These are phyloP conservation scores for Scleroderma bovista DNA, from an alignment of 768 basidiomycete genomes.

Conservation along the genomic window DNA sequence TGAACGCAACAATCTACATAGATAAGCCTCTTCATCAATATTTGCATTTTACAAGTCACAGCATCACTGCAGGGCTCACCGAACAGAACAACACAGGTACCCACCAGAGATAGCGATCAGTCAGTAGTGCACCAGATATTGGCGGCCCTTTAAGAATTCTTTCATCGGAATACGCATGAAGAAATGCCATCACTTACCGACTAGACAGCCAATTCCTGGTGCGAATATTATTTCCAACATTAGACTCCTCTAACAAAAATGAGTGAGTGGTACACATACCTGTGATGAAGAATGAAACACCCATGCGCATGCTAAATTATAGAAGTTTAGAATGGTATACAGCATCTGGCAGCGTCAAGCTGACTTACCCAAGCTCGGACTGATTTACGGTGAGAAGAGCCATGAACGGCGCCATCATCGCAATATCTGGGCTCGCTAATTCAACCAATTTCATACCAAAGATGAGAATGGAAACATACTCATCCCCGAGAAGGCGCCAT, in stretches of 20 bases:
- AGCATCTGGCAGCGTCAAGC: neutral
- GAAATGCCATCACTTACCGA: conserved; percentile 8
- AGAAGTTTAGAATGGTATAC: too few relatives aligned
- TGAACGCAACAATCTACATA: neutral
- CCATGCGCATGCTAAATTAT: conserved; percentile 34
- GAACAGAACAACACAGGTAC: conserved; percentile 49
- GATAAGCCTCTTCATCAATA: neutral
- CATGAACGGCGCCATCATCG: conserved; percentile 39
- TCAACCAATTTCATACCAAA: neutral
- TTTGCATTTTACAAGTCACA: neutral
- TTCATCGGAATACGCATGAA: neutral
- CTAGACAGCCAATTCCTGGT: conserved; percentile 20
- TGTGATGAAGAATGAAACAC: conserved; percentile 42
- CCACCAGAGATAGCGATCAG: conserved; percentile 49
- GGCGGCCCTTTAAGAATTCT: conserved; percentile 39
- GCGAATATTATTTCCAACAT: neutral
- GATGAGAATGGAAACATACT: conserved; percentile 21
- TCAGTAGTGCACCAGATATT: conserved; percentile 51
- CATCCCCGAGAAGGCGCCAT: conserved; percentile 45
- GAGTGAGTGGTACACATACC: conserved; percentile 26
- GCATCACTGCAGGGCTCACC: conserved; percentile 12
- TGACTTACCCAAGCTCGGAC: conserved; percentile 45
- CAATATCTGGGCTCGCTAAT: conserved; percentile 25
- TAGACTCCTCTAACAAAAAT: neutral
- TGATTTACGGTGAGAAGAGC: conserved; percentile 39